Evolutionary conservation across 1,284 basidiomycete species (phyloP), one percentile per base, ranked within the genome.

Genomic region (Naganishia cerealis): DNA sequence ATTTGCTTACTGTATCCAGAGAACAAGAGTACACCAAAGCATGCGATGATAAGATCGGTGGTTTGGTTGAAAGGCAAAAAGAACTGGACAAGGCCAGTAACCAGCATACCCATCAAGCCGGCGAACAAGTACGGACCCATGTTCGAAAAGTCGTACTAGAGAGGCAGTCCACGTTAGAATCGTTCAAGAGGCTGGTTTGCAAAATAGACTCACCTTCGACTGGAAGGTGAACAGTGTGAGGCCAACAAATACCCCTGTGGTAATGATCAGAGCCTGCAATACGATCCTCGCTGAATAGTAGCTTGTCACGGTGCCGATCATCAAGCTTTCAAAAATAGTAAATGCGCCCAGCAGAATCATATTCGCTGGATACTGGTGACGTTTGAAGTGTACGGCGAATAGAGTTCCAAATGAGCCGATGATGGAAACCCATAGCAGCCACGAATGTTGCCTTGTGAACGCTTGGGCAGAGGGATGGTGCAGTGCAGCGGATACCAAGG

Each of bases 201-300:
- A 15, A 15, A 48, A 21, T 59, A 33, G 29, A 48, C 76, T 56
- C 48, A 77, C 77, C 72, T 80, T 81, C 68, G 79, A 79, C 73
- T 81, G 80, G 73, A 81, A 79, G 8, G 84, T 85, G 76, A 85
- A 85, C 36, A 85, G 74, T 0, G 82, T 83, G 24, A 86, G 78
- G 24, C 84, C 85, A 55, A 81, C 72, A 72, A 85, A 85, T 33
- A 84, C 80, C 57, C 82, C 83, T n/a, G 79, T 75, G 9, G 84
- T 85, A 71, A 85, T 82, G 69, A 83, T 73, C 53, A 85, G 73
- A 0, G 85, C 85, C 75, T 85, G 82, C 16, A 85, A 75, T 16
- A 85, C 79, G 39, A 80, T 78, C 43, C 71, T 70, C 54, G 76
- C 75, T 66, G 80, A 79, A 62, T 78, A 77, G 71, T 76, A 79